phyloP scores from a whole-genome alignment of 2,329 filamentous ascomycete genomes.

The Aspergillus persii region DNA sequence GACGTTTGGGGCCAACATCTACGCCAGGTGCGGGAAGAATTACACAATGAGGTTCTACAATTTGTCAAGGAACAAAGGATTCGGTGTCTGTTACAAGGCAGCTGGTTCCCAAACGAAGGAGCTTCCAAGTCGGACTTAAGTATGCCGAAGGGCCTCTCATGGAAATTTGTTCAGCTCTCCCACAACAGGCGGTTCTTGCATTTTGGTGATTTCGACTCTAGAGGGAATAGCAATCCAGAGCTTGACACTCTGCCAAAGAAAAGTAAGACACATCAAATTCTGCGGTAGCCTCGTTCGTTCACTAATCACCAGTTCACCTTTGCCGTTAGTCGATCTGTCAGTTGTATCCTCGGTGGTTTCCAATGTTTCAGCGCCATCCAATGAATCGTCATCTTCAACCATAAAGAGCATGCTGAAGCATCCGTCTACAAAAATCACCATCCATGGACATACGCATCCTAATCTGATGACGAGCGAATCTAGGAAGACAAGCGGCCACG shows the following conservation, averaged over 20 bases:
- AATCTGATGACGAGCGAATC: constrained; percentile 31
- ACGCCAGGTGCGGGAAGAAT: constrained; percentile 82
- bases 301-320: not conserved
- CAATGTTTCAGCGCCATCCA: constrained; percentile 72
- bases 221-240: constrained; percentile 63
- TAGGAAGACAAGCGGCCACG: constrained; percentile 30
- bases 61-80: constrained; percentile 98
- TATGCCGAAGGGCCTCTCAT: constrained; percentile 48
- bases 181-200: constrained; percentile 89
- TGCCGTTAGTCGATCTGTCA: constrained; percentile 67
- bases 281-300: not conserved
- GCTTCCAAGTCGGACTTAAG: constrained; percentile 51
- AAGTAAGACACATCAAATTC: constrained; percentile 44
- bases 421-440: constrained; percentile 79
- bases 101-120: constrained; percentile 71
- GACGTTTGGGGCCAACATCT: constrained; percentile 92
- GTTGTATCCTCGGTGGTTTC: constrained; percentile 91
- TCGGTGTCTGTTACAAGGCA: constrained; percentile 79
- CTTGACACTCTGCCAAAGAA: constrained; percentile 75
- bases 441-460: constrained; percentile 66
- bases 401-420: constrained; percentile 43
- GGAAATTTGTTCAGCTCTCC: constrained; percentile 83
- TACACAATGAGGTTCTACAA: constrained; percentile 85
- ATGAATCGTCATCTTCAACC: constrained; percentile 48
- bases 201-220: constrained; percentile 77